phyloP scores from a whole-genome alignment of 345 rosid species.

The Populus tremula region DNA sequence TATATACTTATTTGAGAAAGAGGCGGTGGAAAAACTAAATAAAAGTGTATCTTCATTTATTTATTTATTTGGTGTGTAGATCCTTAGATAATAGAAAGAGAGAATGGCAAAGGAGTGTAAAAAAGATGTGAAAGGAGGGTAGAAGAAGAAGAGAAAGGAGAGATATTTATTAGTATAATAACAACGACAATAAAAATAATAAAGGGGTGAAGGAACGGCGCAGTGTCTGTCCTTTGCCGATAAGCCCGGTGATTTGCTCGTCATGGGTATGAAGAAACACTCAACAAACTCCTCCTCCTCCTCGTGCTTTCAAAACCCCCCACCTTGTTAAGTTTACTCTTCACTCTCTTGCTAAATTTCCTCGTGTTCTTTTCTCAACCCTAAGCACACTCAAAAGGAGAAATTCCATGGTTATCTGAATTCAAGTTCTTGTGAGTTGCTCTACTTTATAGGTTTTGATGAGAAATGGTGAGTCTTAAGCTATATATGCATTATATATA shows the following conservation, averaged over 20 bases:
- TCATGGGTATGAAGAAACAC: slow-evolving; percentile 25
- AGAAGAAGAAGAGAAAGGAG: not conserved
- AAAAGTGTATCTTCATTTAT: no score
- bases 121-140: slow-evolving; percentile 13
- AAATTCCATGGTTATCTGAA: not conserved
- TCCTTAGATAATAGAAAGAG: not conserved
- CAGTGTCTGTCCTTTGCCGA: slow-evolving; percentile 42
- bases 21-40: no score
- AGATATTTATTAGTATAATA: slow-evolving; percentile 16
- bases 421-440: not conserved
- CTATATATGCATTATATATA: not conserved
- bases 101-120: slow-evolving; percentile 12
- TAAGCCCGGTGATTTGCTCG: slow-evolving; percentile 46
- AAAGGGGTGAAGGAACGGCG: slow-evolving; percentile 30
- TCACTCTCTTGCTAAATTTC: not conserved
- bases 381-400: not conserved
- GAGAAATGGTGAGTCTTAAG: not conserved
- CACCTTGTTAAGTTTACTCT: not conserved
- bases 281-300: not conserved
- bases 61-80: no score
- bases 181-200: not conserved
- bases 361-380: not conserved
- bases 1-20: no score
- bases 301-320: not conserved
- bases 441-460: not conserved